Evolutionary conservation across 306 rosid genomes (phyloP).

Genomic region (Lathyrus sativus): DNA sequence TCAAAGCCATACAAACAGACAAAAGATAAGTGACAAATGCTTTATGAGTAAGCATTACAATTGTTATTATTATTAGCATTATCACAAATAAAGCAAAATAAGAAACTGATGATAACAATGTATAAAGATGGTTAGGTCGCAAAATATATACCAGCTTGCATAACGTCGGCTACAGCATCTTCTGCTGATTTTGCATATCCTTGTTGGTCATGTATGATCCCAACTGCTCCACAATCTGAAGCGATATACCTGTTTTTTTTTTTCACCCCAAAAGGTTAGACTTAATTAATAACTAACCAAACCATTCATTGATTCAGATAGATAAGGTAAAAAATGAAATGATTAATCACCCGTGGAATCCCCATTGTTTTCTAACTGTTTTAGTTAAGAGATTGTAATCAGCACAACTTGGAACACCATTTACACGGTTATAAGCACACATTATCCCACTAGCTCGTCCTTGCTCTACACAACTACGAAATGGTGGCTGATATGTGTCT

Average conservation of each 20-base stretch:
- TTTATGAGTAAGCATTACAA: not conserved
- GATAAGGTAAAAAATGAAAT: not conserved
- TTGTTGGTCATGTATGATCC: conserved; percentile 55
- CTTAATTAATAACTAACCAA: not conserved
- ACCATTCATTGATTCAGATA: not conserved
- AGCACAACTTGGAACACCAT: conserved; percentile 90
- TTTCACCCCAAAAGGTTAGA: not conserved
- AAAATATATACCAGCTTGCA: conserved; percentile 62
- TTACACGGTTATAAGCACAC: conserved; percentile 89
- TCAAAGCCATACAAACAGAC: conserved; percentile 29
- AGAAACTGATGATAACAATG: not conserved
- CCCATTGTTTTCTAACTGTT: conserved; percentile 68
- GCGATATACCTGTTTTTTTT: conserved; percentile 62
- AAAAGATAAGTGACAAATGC: conserved; percentile 27
- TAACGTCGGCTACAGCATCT: conserved; percentile 82
- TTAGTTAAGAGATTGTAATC: conserved; percentile 65
- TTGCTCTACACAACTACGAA: conserved; percentile 66
- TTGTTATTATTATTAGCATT: not conserved
- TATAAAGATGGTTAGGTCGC: not conserved
- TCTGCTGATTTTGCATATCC: conserved; percentile 65
- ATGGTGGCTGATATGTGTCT: conserved; percentile 92
- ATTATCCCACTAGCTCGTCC: conserved; percentile 86
- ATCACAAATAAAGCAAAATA: not conserved
- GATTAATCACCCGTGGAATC: conserved; percentile 64
- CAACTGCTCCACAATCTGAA: conserved; percentile 90